Conservation (phyloP, 352 stramenopile genomes). For the Phytophthora litchii region DNA sequence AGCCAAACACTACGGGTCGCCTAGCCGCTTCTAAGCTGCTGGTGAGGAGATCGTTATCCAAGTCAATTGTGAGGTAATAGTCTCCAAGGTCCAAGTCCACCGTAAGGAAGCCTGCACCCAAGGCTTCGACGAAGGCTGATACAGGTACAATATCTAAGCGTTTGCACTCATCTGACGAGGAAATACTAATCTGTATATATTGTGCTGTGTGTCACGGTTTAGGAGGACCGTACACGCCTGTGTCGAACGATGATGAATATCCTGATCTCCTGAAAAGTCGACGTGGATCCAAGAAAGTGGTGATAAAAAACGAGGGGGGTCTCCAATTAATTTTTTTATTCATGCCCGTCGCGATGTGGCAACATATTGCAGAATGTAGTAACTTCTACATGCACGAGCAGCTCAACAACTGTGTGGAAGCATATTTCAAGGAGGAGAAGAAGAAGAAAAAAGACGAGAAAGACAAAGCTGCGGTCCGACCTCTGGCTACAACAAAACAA, state of each 20-base stretch:
- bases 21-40: no score
- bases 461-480: not conserved
- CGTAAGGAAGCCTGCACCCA: no score
- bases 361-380: slow-evolving; percentile 17
- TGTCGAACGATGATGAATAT: not conserved
- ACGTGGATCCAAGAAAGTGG: not conserved
- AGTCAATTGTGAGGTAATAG: no score
- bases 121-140: no score
- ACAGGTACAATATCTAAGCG: no score
- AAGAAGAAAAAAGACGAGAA: not conserved
- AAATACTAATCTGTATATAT: no score
- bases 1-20: no score
- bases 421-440: slow-evolving; percentile 11
- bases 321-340: slow-evolving; percentile 12
- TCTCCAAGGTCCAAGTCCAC: no score
- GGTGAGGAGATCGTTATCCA: no score
- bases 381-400: slow-evolving; percentile 24
- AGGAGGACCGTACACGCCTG: not conserved
- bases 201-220: no score
- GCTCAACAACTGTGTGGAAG: slow-evolving; percentile 3
- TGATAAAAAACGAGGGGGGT: not conserved
- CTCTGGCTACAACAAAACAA: not conserved
- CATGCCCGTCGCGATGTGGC: slow-evolving; percentile 17
- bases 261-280: not conserved
- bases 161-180: no score